Conservation (phyloP, 257 asterid genomes). For the Scutellaria barbata region DNA sequence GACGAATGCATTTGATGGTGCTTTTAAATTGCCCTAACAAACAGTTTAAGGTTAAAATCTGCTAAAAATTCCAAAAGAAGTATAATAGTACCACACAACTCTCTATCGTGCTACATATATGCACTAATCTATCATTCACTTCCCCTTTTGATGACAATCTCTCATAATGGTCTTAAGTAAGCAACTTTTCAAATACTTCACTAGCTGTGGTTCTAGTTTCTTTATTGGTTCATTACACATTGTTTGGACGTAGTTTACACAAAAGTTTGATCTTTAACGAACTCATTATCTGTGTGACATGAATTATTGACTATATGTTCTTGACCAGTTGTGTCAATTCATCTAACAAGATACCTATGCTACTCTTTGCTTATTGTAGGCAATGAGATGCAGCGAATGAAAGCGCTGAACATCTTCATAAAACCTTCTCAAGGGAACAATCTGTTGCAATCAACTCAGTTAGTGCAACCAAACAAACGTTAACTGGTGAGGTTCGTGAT, state of each 20-base stretch:
- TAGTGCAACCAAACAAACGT: constrained; percentile 49
- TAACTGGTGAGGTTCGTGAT: constrained; percentile 22
- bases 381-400: constrained; percentile 73
- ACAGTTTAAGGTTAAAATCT: background rate
- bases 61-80: background rate
- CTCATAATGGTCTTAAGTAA: background rate
- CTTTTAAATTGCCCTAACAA: background rate
- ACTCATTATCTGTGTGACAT: background rate
- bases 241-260: background rate
- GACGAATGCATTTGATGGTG: background rate
- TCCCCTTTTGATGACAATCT: background rate
- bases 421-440: constrained; percentile 49
- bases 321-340: background rate
- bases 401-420: constrained; percentile 58
- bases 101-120: constrained; percentile 6
- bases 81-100: background rate
- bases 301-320: background rate
- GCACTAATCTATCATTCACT: background rate
- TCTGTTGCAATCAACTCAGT: constrained; percentile 41
- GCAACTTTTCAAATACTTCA: background rate
- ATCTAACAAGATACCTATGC: background rate
- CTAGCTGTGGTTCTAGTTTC: constrained; percentile 16
- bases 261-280: background rate
- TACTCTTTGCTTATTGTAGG: constrained; percentile 53
- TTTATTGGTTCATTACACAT: background rate